These are phyloP conservation scores for Mimosa pudica DNA, from an alignment of 306 rosid species.

Conservation along the genomic window DNA sequence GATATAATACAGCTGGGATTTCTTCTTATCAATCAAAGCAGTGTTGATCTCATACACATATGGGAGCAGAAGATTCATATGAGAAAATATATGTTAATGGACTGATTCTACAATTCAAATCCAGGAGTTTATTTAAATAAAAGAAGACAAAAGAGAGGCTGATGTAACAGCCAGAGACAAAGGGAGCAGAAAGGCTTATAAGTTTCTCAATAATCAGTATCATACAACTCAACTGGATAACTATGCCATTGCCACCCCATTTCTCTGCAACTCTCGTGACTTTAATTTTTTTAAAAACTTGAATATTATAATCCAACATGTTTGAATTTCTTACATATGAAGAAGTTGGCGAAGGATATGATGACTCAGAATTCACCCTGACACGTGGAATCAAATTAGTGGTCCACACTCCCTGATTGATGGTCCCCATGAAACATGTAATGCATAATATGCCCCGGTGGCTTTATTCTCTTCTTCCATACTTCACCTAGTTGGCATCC, in stretches of 20 bases:
- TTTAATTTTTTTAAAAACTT: background rate
- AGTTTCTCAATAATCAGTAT: conserved; percentile 4
- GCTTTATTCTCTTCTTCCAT: conserved; percentile 63
- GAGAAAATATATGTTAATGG: conserved; percentile 28
- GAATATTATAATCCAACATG: background rate
- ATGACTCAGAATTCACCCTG: conserved; percentile 14
- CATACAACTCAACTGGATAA: conserved; percentile 37
- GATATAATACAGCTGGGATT: background rate
- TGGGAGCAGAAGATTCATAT: background rate
- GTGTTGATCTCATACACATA: background rate
- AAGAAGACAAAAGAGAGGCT: conserved; percentile 34
- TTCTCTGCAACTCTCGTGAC: conserved; percentile 38
- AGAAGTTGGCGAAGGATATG: background rate
- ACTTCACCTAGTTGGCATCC: conserved; percentile 67
- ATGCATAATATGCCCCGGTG: conserved; percentile 13
- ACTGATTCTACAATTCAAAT: conserved; percentile 23
- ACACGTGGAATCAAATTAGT: conserved; percentile 40
- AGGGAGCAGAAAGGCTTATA: conserved; percentile 28
- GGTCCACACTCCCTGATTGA: conserved; percentile 50
- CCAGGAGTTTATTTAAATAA: conserved; percentile 30
- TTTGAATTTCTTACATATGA: background rate
- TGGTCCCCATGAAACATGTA: conserved; percentile 51
- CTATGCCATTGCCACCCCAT: conserved; percentile 30
- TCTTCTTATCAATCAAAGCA: background rate
- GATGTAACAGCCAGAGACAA: conserved; percentile 27